Evolutionary conservation across 306 rosid genomes (phyloP), one percentile per base, ranked within the genome.

Genomic region (Begonia fuchsioides): DNA sequence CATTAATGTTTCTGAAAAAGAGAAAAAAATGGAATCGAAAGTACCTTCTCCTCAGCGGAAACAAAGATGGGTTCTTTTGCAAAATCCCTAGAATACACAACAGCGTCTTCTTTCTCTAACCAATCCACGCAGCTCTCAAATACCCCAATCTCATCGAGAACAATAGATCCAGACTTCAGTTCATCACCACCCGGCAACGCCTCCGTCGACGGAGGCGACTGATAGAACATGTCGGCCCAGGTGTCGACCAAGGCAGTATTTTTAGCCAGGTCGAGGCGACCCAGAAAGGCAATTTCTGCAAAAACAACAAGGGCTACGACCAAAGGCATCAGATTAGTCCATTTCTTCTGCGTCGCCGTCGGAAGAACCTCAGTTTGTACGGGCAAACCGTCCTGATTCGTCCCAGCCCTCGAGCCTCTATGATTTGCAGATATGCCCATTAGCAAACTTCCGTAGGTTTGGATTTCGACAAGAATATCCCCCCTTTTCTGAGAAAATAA

Each of bases 211-310:
- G 66, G 50, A 43, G 66, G 53, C 1, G 77, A 40, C 43, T 70
- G 68, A 47, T 71, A 58, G 78, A 92, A 77, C 49, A 79, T 59
- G 59, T 85, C 87, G 46, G 93, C 69, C 67, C 69, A 61, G 5
- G 88, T 64, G 69, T 80, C 94, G 49, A 85, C 83, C 57, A 79
- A 48, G 26, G 77, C 78, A 7, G 74, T 81, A 60, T 90, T 81
- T 55, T 85, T 85, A 13, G 71, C 81, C 69, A 82, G 55, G 71
- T 90, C 95, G 11, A 85, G 85, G 61, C 77, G 63, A 38, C 86
- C 81, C 65, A 92, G 67, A 61, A 92, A 82, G 47, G 73, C 76
- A 73, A 92, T 92, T 79, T 85, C 94, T 14, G 87, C 82, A 45
- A 92, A 20, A 15, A 92, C 94, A 44, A 85, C 87, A 10, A 92